Evolutionary conservation across 495 filamentous ascomycete species (phyloP), one percentile per base, ranked within the genome.

Genomic region (Bryoglossum gracile): DNA sequence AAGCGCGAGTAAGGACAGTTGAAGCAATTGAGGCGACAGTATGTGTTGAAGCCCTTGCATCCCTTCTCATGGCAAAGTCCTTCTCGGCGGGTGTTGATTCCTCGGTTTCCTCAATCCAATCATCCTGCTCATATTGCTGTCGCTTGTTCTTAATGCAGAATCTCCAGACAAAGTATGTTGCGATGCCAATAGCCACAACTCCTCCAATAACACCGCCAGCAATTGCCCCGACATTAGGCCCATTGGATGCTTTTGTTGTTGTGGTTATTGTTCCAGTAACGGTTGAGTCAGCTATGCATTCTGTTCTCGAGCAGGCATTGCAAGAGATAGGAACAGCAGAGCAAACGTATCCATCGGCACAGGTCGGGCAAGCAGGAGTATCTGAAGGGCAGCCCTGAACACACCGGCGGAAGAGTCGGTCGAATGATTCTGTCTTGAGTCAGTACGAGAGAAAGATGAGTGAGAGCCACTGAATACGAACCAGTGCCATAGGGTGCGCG

Each of bases 21-120:
- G 90, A 95, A 13, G 94, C 92, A 59, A 97, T 88, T 30, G 90
- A 96, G 53, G 81, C 77, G 45, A 87, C 84, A 3, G 91, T 95
- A 57, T 94, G 88, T 28, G 90, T 87, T 21, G 87, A 88, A 21
- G 82, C 77, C 50, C 84, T 77, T 43, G 82, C 74, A 53, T 85
- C 82, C 43, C 79, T 70, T 47, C 72, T 72, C 53, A 75, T 72
- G 26, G 75, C 69, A 54, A 81, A 80, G 47, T 82, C 68, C 59
- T 76, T 76, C 30, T 78, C 77, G 23, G 46, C 33, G 9, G 13
- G 14, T 26, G 26, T 21, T 21, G 48, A 67, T 36, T 73, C 66
- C 51, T 67, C 68, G 21, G 68, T 64, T 48, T 78, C 72, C 24
- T 80, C 75, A 16, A 69, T 62, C 39, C 62, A 62, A 21, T 54